Evolutionary conservation across 2,329 filamentous ascomycete species (phyloP), one percentile per base, ranked within the genome.

Genomic region (Penicillium griseofulvum): DNA sequence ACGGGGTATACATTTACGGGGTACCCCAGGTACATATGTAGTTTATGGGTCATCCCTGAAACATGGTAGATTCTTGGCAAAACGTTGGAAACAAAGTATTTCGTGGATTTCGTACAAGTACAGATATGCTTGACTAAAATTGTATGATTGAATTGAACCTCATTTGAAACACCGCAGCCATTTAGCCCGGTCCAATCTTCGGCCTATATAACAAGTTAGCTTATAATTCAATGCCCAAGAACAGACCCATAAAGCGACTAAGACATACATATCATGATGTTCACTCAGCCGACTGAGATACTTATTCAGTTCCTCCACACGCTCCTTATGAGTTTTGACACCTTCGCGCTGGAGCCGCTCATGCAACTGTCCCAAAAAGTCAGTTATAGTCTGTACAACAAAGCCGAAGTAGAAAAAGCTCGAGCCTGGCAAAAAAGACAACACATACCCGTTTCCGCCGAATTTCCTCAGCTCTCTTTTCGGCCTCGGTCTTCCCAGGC

Each of bases 241-340:
- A 43, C 44, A 49, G 46, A 28, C 12, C 22, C 22, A 22, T 22
- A 6, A n/a, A 34, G 17, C 48, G 39, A 34, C 8, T 11, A 52
- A 52, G 29, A 73, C 78, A 65, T 75, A 82, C 92, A 99, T 99
- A 72, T 99, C 94, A 74, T 99, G 93, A 77, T 99, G 94, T 76
- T 99, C 94, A 76, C 90, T 96, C 68, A 99, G 76, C 62, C 87
- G 89, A 62, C 90, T 94, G 34, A 99, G 78, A 72, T 97, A 97
- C 60, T 89, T 90, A 72, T 99, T 99, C 65, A 97, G 78, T 72
- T 97, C 91, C 73, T 97, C 92, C 41, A 99, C 93, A 11, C 91
- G 86, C 78, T 99, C 90, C 73, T 97, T 97, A 75, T 99, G 94
- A 29, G 92, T 96, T 80, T 97, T 97, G 63, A 93, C 84, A 16